Evolutionary conservation across 495 filamentous ascomycete species (phyloP), one percentile per base, ranked within the genome.

Genomic region (Rostrohypoxylon terebratum): DNA sequence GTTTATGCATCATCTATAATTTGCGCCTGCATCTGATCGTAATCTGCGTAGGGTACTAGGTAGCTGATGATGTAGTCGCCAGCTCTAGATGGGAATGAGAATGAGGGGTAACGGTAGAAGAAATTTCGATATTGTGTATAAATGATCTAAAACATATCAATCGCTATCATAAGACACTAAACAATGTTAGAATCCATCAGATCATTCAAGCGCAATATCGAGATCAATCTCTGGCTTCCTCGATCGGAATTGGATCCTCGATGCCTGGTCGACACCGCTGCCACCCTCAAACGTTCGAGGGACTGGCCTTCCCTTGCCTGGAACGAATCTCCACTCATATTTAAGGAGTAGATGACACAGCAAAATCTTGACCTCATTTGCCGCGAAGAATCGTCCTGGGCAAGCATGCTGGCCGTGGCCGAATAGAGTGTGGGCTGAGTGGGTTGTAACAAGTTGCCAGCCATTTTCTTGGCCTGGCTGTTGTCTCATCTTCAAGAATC

Each of bases 341-440:
- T 81, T 82, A 55, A 83, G 53, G 21, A 87, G 18, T 6, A 87
- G 33, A 58, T 77, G 70, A 25, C 75, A 74, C 7, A 88, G 61
- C n/a, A 80, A 71, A 33, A 85, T 72, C 79, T 87, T 86, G 40
- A 87, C 78, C 71, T 84, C 80, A 66, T 83, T 75, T 2, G 75
- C 73, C 0, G 82, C 85, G 74, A 88, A 84, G 75, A 86, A 88
- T 14, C 85, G 72, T 6, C 85, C 85, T 0, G 85, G 83, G 62
- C 86, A 88, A 8, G 83, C 83, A 51, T 86, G 82, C 28, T 77
- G 76, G 11, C 87, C 87, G 61, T 83, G 70, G 1, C 87, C 87
- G 64, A 88, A 89, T 11, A 72, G 71, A 7, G 86, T 60, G 54
- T 83, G 73, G 1, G 81, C 72, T 1, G 76, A 53, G 25, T 77